These are phyloP conservation scores for Dothideomycetidae sp. DNA, from an alignment of 2,329 filamentous ascomycete species.

Conservation along the genomic window DNA sequence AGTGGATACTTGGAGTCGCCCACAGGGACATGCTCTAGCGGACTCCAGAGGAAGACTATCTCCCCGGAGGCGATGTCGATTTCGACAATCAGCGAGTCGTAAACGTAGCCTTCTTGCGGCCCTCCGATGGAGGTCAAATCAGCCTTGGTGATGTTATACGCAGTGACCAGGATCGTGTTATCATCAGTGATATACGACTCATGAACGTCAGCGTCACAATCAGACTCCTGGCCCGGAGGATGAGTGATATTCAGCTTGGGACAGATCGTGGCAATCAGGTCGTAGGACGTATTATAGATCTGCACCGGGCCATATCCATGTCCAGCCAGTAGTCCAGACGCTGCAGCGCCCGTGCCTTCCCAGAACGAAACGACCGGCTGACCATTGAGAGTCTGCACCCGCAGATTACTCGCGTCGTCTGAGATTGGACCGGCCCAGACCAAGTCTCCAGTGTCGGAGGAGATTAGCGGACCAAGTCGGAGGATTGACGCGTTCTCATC, in stretches of 20 bases:
- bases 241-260: slow-evolving; percentile 3
- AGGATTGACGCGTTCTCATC: neutral
- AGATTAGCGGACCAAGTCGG: neutral
- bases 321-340: neutral
- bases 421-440: slow-evolving; percentile 1
- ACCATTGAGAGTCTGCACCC: neutral
- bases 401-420: slow-evolving; percentile 1
- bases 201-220: slow-evolving; percentile 18
- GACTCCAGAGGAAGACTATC: slow-evolving; percentile 25
- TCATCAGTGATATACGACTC: slow-evolving; percentile 22
- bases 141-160: slow-evolving; percentile 17
- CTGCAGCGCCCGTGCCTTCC: neutral
- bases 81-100: slow-evolving; percentile 21
- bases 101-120: slow-evolving; percentile 20
- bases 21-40: slow-evolving; percentile 21
- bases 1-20: slow-evolving; percentile 16
- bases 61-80: slow-evolving; percentile 24
- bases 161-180: slow-evolving; percentile 21
- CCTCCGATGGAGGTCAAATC: slow-evolving; percentile 20
- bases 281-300: slow-evolving; percentile 1
- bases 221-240: slow-evolving; percentile 13
- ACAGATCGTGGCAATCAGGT: slow-evolving; percentile 2
- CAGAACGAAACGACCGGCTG: slow-evolving; percentile 3
- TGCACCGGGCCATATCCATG: slow-evolving; percentile 4
- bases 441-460: slow-evolving; percentile 4